Conservation (phyloP, 2,329 filamentous ascomycete species). For the Metarhizium robertsii region DNA sequence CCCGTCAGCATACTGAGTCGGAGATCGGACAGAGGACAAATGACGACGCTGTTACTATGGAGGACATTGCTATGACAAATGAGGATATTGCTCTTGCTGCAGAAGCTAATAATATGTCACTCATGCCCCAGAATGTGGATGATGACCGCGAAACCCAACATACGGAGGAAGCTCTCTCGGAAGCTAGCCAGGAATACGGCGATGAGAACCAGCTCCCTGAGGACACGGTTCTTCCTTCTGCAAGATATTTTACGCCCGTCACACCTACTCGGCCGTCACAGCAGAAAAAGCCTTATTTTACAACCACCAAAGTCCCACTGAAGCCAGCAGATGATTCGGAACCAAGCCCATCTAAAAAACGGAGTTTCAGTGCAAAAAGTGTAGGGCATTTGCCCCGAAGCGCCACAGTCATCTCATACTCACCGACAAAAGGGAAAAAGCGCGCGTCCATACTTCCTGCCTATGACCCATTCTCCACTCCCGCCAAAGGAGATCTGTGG, state of each 20-base stretch:
- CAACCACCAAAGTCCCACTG: slow-evolving; percentile 67
- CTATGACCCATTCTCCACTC: slow-evolving; percentile 11
- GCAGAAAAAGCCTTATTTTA: slow-evolving; percentile 48
- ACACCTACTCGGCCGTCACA: slow-evolving; percentile 47
- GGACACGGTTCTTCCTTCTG: slow-evolving; percentile 33
- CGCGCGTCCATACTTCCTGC: background rate
- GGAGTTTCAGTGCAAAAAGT: slow-evolving; percentile 39
- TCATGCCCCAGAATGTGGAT: slow-evolving; percentile 34
- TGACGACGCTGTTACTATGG: slow-evolving; percentile 24
- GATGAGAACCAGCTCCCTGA: slow-evolving; percentile 56
- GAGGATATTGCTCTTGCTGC: slow-evolving; percentile 49
- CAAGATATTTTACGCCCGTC: slow-evolving; percentile 26
- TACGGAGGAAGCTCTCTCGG: slow-evolving; percentile 43
- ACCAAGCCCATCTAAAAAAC: slow-evolving; percentile 37
- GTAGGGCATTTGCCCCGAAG: slow-evolving; percentile 35
- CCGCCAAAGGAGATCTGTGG: slow-evolving; percentile 42
- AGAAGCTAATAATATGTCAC: slow-evolving; percentile 52
- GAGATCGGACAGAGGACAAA: slow-evolving; percentile 11
- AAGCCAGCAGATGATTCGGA: slow-evolving; percentile 56
- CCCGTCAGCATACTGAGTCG: slow-evolving; percentile 8
- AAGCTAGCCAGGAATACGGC: slow-evolving; percentile 56
- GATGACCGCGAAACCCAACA: slow-evolving; percentile 11
- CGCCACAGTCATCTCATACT: slow-evolving; percentile 45
- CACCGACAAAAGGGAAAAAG: slow-evolving; percentile 35
- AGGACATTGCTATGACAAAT: slow-evolving; percentile 37